A percentile compares a stretch with the other conserved stretches of the same genome.
Conservation (phyloP, 1,284 basidiomycete species). For the Volvariella volvacea region DNA sequence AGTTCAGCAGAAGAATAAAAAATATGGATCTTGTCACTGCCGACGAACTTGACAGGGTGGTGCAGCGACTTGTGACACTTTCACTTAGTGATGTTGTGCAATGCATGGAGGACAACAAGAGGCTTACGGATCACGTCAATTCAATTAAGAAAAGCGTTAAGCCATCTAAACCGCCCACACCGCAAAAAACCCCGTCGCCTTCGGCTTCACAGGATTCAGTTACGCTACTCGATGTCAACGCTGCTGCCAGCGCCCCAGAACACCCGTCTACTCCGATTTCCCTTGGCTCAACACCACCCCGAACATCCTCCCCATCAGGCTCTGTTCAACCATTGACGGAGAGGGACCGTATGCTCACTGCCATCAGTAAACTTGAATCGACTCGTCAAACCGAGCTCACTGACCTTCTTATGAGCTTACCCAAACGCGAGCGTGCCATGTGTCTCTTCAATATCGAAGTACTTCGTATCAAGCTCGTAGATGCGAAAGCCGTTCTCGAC, state of each 20-base stretch:
- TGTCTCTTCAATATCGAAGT: conserved; percentile 85
- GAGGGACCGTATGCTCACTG: conserved; percentile 66
- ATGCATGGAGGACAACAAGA: conserved; percentile 63
- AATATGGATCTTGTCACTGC: conserved; percentile 41
- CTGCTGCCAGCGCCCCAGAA: conserved; percentile 75
- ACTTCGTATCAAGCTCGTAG: conserved; percentile 70
- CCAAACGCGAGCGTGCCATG: conserved; percentile 84
- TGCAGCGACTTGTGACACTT: conserved; percentile 60
- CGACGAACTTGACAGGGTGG: conserved; percentile 56
- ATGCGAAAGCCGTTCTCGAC: conserved; percentile 77
- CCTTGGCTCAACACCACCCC: conserved; percentile 67
- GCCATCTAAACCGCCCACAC: conserved; percentile 19
- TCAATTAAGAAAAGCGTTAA: conserved; percentile 34
- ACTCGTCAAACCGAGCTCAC: conserved; percentile 55
- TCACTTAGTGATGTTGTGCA: conserved; percentile 71
- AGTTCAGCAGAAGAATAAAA: conserved; percentile 70
- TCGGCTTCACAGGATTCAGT: conserved; percentile 3
- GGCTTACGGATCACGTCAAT: conserved; percentile 58
- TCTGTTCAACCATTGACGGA: conserved; percentile 68
- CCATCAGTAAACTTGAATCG: conserved; percentile 59
- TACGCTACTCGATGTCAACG: conserved; percentile 26
- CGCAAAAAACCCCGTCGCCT: conserved; percentile 37
- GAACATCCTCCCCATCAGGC: conserved; percentile 74
- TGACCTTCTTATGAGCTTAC: conserved; percentile 76
- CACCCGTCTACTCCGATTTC: conserved; percentile 79